Evolutionary conservation across 2,329 filamentous ascomycete genomes (phyloP), one percentile per base, ranked within the genome.

Genomic region (Hyphodiscus sp.): DNA sequence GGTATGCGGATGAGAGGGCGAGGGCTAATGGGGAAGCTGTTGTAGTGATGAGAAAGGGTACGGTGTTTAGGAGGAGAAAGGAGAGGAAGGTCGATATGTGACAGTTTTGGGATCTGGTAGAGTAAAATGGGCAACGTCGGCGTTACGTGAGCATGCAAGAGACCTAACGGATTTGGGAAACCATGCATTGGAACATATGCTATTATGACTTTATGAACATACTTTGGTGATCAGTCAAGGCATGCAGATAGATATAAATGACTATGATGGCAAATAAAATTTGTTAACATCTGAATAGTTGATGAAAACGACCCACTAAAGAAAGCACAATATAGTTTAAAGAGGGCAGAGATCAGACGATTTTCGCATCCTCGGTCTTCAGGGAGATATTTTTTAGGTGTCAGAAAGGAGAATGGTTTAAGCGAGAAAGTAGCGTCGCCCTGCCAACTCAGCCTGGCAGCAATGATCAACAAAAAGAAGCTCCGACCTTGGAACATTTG

Each of bases 1-100:
- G 61, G 1, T 69, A 69, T 57, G 67, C 67, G 0, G 62, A 68
- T 29, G 65, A 69, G 48, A 58, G 66, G n/a, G 63, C 62, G 16
- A 62, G 57, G 46, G 62, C 54, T 13, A 56, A 56, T 49, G 55
- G 55, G 20, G 55, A 57, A 18, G 4, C 26, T 19, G 18, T 19
- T 4, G 4, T 23, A 2, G 47, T 50, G 38, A 42, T 19, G 38
- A 50, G 41, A 20, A 50, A 50, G 26, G 33, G n/a, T 16, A 43
- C n/a, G 5, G n/a, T 50, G 2, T 43, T 42, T 20, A 20, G 38
- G 9, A 20, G 38, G 33, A 50, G 26, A 33, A 26, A 38, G 16
- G 33, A 38, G 33, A 38, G 33, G 11, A 38, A 38, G 33, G 11
- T n/a, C 4, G 33, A 38, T 38, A n/a, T 4, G 16, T 15, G 33